Conservation (phyloP, 73 alveolate genomes). For the Tetrahymena elliotti region DNA sequence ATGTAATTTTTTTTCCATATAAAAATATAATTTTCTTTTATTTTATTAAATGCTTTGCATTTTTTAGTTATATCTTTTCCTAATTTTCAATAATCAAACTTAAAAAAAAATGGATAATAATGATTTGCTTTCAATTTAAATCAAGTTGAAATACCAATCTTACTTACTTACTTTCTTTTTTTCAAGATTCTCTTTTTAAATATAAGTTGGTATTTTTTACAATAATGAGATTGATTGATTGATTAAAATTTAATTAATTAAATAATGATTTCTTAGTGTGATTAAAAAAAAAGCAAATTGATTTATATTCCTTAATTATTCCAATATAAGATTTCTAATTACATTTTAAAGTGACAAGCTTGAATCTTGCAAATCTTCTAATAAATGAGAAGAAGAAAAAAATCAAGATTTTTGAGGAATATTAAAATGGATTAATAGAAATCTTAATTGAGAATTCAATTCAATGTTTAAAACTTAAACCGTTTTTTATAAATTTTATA, state of each 20-base stretch:
- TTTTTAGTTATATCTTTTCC: not conserved
- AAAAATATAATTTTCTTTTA: not conserved
- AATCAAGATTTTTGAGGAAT: not conserved
- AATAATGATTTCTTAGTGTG: no score
- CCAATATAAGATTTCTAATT: no score
- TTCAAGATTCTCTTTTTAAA: no score
- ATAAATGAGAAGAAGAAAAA: not conserved
- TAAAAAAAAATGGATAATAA: no score
- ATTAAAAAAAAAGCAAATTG: no score
- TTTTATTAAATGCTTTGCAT: not conserved
- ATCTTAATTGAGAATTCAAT: no score
- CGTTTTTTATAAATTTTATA: no score
- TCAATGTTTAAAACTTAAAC: no score
- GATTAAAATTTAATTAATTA: no score
- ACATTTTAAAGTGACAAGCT: not conserved
- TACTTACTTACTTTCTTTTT: not conserved
- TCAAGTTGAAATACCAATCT: not conserved
- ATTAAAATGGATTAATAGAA: no score
- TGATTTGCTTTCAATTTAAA: not conserved
- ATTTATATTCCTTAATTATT: not conserved
- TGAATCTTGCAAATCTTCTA: not conserved
- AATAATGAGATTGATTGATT: no score
- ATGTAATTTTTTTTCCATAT: not conserved
- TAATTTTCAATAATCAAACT: not conserved
- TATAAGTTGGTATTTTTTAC: not conserved